Evolutionary conservation across 1,284 basidiomycete species (phyloP).

Genomic region (Coniferiporia sulphurascens): DNA sequence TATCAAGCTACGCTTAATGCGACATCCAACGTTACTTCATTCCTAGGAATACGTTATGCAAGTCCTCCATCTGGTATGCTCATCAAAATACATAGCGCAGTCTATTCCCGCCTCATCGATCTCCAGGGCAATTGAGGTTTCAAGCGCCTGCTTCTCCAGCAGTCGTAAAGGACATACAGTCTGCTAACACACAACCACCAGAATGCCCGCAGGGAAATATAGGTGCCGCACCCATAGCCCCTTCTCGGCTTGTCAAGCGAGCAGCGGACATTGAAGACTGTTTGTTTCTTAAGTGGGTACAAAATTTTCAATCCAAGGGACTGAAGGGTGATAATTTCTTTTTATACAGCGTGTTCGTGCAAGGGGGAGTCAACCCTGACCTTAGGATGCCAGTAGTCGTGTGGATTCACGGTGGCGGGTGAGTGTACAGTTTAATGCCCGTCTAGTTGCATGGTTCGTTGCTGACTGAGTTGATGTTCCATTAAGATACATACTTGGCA

Average conservation of each 20-base stretch:
- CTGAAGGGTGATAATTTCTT: not conserved
- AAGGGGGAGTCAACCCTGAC: conserved; percentile 20
- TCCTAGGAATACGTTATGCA: conserved; percentile 32
- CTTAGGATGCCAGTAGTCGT: conserved; percentile 29
- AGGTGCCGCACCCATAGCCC: conserved; percentile 6
- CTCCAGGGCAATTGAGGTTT: conserved; percentile 31
- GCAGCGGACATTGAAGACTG: conserved; percentile 27
- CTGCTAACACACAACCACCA: not conserved
- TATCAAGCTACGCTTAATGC: conserved; percentile 29
- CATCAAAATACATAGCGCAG: not conserved
- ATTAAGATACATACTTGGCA: not conserved
- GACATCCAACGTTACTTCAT: conserved; percentile 23
- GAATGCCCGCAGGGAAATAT: not conserved
- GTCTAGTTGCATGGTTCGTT: not conserved
- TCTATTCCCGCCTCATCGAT: not conserved
- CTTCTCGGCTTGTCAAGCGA: not conserved
- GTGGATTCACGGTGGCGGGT: conserved; percentile 35
- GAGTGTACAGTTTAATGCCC: not conserved
- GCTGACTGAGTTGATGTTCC: too few species aligned
- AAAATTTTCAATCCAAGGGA: too few species aligned
- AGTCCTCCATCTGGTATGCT: conserved; percentile 25
- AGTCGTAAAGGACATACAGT: conserved; percentile 2
- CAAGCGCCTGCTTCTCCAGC: conserved; percentile 30
- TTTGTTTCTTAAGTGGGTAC: conserved; percentile 28
- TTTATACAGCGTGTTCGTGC: conserved; percentile 26